phyloP scores from a whole-genome alignment of 805 yeast species.

The Yarrowia porcina region DNA sequence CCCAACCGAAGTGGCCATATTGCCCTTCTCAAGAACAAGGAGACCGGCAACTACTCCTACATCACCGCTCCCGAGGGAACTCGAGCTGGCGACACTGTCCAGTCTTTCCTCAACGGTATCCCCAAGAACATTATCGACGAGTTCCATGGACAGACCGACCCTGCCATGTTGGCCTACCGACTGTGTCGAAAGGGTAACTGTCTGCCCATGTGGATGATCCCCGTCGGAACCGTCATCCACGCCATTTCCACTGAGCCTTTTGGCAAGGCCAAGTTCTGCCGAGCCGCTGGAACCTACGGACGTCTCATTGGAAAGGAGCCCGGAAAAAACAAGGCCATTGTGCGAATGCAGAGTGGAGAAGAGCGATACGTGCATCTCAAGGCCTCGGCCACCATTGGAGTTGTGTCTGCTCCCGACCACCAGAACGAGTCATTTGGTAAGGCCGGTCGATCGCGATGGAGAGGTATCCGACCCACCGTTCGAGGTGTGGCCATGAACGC shows the following conservation, averaged over 20 bases:
- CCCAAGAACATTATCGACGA: slow-evolving; percentile 69
- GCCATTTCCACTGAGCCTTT: slow-evolving; percentile 73
- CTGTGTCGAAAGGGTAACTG: slow-evolving; percentile 94
- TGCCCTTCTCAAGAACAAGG: slow-evolving; percentile 70
- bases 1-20: slow-evolving; percentile 93
- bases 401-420: slow-evolving; percentile 89
- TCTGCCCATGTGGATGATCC: slow-evolving; percentile 85
- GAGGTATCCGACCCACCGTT: slow-evolving; percentile 91
- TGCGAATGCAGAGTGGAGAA: slow-evolving; percentile 86
- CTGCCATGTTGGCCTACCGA: slow-evolving; percentile 81
- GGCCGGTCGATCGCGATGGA: slow-evolving; percentile 91
- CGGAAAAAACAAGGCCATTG: slow-evolving; percentile 65
- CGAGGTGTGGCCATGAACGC: slow-evolving; percentile 99
- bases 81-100: slow-evolving; percentile 88
- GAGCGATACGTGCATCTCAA: slow-evolving; percentile 82
- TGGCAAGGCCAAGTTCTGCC: slow-evolving; percentile 84
- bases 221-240: slow-evolving; percentile 89
- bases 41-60: slow-evolving; percentile 64
- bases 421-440: slow-evolving; percentile 88
- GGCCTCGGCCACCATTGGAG: slow-evolving; percentile 91
- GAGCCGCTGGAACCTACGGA: slow-evolving; percentile 94
- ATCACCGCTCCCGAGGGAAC: slow-evolving; percentile 89
- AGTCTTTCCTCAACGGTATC: slow-evolving; percentile 83
- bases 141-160: slow-evolving; percentile 91
- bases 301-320: slow-evolving; percentile 77